Conservation (phyloP, 441 rosid species). For the Corymbia calophylla region DNA sequence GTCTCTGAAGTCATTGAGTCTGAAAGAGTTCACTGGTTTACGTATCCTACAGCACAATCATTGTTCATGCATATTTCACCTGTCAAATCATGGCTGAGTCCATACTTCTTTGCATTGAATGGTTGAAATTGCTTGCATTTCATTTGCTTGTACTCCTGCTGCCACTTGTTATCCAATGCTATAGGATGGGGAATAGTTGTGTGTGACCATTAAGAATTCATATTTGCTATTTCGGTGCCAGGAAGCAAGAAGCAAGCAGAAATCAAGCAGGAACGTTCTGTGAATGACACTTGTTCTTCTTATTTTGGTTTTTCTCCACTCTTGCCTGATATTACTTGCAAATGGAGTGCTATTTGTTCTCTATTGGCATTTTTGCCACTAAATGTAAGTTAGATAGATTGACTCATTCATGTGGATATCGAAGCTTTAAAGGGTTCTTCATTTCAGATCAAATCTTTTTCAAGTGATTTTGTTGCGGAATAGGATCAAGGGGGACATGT, state of each 20-base stretch:
- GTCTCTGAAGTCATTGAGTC: conserved; percentile 66
- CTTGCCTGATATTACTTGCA: neutral
- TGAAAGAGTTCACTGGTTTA: conserved; percentile 87
- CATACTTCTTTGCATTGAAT: neutral
- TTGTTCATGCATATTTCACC: neutral
- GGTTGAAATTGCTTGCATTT: neutral
- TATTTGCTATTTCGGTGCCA: neutral
- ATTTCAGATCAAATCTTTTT: neutral
- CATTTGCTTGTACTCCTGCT: neutral
- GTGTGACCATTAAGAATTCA: neutral
- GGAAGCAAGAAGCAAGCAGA: neutral
- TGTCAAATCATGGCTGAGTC: neutral
- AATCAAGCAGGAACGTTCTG: neutral
- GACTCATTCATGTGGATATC: neutral
- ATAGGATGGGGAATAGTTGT: neutral
- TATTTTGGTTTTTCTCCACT: neutral
- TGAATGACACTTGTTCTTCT: neutral
- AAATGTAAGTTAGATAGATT: neutral
- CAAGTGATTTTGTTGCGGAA: neutral
- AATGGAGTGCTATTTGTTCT: neutral
- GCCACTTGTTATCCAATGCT: neutral
- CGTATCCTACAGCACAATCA: conserved; percentile 48
- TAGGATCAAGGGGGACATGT: neutral
- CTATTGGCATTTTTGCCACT: neutral
- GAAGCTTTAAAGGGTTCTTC: neutral